phyloP scores from a whole-genome alignment of 1,139 yeast species.

The Torulaspora pretoriensis region DNA sequence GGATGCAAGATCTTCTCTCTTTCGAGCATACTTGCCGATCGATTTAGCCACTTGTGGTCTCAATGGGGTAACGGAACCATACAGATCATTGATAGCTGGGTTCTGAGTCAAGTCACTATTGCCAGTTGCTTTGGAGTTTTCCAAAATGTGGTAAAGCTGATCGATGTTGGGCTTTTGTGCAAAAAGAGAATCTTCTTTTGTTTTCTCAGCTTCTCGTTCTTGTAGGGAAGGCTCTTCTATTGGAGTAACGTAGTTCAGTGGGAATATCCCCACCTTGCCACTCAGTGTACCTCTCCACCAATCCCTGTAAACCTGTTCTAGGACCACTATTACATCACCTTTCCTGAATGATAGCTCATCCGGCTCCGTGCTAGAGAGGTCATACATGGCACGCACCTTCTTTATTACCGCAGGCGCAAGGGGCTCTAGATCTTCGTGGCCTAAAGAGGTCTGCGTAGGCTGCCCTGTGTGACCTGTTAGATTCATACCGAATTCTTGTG shows the following conservation, averaged over 20 bases:
- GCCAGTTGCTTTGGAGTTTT: slow-evolving; percentile 32
- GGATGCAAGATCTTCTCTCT: slow-evolving; percentile 70
- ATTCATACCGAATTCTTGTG: background rate
- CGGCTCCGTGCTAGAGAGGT: slow-evolving; percentile 63
- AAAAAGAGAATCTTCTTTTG: slow-evolving; percentile 44
- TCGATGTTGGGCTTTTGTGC: slow-evolving; percentile 57
- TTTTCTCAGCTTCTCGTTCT: slow-evolving; percentile 44
- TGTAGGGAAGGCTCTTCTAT: slow-evolving; percentile 61
- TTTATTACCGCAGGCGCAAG: slow-evolving; percentile 42
- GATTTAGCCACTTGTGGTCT: slow-evolving; percentile 68
- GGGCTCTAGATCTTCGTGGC: background rate
- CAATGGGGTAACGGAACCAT: slow-evolving; percentile 65
- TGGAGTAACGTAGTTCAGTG: slow-evolving; percentile 85
- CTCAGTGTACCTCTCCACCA: slow-evolving; percentile 93
- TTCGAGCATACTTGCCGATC: slow-evolving; percentile 68
- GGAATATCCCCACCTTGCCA: slow-evolving; percentile 87
- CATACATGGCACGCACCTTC: slow-evolving; percentile 81
- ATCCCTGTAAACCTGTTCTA: slow-evolving; percentile 84
- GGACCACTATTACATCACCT: slow-evolving; percentile 76
- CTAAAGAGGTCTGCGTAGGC: slow-evolving; percentile 9
- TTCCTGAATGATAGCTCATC: slow-evolving; percentile 69
- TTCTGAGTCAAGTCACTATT: slow-evolving; percentile 47
- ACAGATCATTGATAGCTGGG: slow-evolving; percentile 50
- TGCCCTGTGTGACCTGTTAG: slow-evolving; percentile 7
- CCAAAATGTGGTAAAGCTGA: slow-evolving; percentile 43